phyloP scores from a whole-genome alignment of 202 grass and related monocot genomes.

The Sporobolus alterniflorus region DNA sequence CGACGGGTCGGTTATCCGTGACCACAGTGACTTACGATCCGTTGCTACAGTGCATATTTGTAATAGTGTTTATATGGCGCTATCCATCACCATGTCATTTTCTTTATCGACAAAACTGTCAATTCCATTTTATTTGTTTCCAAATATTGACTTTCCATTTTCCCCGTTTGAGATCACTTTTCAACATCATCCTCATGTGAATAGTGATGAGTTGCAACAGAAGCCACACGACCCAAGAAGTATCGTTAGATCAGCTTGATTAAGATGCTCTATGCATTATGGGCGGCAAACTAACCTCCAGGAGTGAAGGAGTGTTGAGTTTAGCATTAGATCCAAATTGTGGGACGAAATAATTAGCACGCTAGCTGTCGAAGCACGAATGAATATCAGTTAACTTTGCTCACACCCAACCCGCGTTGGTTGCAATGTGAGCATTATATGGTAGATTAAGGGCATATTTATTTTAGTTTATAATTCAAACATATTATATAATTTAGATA shows the following conservation, averaged over 20 bases:
- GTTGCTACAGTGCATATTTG: too few relatives aligned
- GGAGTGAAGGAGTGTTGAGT: not conserved
- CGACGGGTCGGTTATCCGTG: too few relatives aligned
- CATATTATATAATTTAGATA: too few relatives aligned
- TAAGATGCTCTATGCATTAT: not conserved
- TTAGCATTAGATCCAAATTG: not conserved
- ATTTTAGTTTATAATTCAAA: too few relatives aligned
- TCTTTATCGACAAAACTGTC: too few relatives aligned
- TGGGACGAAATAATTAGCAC: not conserved
- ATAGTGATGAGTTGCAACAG: not conserved
- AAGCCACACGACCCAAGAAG: not conserved
- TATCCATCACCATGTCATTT: too few relatives aligned
- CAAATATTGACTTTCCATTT: not conserved
- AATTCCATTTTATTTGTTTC: not conserved
- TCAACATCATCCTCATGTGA: not conserved
- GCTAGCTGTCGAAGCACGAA: not conserved
- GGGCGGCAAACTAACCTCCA: not conserved
- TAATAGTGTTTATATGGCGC: too few relatives aligned
- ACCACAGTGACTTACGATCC: too few relatives aligned
- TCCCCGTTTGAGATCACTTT: too few relatives aligned
- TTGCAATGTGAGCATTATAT: not conserved
- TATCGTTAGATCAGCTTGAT: not conserved
- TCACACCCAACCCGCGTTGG: not conserved
- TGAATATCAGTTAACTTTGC: not conserved
- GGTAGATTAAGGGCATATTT: not conserved